Conservation (phyloP, 163 green algal genomes). For the Scenedesmus sp. region DNA sequence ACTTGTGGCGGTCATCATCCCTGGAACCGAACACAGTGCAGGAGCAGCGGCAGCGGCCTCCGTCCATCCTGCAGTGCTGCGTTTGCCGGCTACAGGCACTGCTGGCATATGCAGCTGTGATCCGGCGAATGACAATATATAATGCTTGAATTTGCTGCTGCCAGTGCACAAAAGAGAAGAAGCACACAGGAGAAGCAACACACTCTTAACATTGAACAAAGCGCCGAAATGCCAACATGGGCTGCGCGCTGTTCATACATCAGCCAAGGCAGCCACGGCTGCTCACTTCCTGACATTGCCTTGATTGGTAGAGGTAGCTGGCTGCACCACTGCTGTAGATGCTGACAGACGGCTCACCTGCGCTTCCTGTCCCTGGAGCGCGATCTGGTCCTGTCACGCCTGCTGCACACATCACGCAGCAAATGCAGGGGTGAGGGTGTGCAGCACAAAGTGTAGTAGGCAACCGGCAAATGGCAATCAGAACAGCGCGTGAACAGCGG, state of each 20-base stretch:
- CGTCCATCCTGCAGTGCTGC: background rate
- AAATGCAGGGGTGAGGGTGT: background rate
- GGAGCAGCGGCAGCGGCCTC: background rate
- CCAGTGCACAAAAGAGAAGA: too few relatives aligned
- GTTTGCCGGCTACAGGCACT: background rate
- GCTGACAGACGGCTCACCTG: slow-evolving; percentile 6
- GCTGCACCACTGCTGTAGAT: background rate
- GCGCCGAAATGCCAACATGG: too few relatives aligned
- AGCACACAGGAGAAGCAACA: too few relatives aligned
- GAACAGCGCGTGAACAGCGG: too few relatives aligned
- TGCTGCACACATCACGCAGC: background rate
- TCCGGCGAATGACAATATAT: too few relatives aligned
- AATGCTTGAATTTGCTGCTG: background rate
- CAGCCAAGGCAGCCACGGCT: too few relatives aligned
- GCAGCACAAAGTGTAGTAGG: background rate
- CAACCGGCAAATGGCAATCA: background rate
- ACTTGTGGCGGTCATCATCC: slow-evolving; percentile 41
- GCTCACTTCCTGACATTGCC: background rate
- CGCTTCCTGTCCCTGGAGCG: slow-evolving; percentile 32
- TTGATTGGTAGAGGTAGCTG: background rate
- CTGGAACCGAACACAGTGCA: background rate
- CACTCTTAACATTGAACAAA: background rate
- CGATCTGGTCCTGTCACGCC: slow-evolving; percentile 19
- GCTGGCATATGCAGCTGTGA: background rate
- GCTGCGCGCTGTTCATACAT: too few relatives aligned